phyloP scores from a whole-genome alignment of 495 filamentous ascomycete genomes.

The Penicillium verhagenii region DNA sequence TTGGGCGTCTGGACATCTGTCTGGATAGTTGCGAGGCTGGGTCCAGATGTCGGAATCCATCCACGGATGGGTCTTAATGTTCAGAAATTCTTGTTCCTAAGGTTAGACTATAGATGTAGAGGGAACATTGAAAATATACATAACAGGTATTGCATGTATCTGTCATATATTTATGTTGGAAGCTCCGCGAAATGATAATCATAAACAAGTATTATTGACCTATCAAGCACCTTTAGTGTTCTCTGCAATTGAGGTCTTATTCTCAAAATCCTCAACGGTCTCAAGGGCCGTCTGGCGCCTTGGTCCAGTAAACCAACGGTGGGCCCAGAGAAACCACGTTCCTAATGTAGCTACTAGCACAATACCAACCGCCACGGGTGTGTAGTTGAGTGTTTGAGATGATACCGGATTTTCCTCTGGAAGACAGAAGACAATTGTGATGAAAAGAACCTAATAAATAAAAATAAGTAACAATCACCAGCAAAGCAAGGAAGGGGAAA shows the following conservation, averaged over 20 bases:
- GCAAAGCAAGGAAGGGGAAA: background rate
- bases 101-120: no score
- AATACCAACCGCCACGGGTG: background rate
- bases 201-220: background rate
- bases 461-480: background rate
- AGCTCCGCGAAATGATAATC: no score
- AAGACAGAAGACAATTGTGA: background rate
- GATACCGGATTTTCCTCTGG: background rate
- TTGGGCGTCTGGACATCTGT: no score
- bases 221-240: background rate
- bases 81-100: no score
- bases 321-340: background rate
- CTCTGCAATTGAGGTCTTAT: background rate
- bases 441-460: background rate
- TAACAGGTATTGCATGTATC: no score
- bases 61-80: no score
- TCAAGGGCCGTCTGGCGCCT: background rate
- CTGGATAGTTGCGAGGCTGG: no score
- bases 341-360: background rate
- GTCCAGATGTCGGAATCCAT: no score
- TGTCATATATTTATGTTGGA: no score
- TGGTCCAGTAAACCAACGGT: background rate
- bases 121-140: no score
- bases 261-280: background rate
- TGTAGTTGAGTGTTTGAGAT: background rate